Conservation (phyloP, 75 land plant species). For the Adiantum capillusveneris region DNA sequence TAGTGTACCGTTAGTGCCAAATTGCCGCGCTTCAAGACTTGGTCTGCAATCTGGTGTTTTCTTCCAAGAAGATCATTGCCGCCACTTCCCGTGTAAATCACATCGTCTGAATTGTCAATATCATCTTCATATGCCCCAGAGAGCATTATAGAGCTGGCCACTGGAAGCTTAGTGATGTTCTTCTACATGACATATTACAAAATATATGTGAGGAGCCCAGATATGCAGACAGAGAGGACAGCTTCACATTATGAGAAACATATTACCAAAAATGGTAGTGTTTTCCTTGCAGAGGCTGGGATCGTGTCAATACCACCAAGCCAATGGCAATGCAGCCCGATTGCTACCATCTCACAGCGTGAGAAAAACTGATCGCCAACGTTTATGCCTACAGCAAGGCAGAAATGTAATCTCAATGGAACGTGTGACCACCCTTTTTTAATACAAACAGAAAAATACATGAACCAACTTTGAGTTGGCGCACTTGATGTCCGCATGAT, state of each 20-base stretch:
- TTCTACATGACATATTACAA: no score
- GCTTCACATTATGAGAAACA: no score
- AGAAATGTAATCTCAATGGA: no score
- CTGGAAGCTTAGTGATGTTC: slow-evolving; percentile 17
- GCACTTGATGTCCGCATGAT: no score
- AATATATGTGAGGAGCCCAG: no score
- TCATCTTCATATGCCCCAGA: slow-evolving; percentile 37
- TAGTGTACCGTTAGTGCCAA: slow-evolving; percentile 60
- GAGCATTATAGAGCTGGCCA: slow-evolving; percentile 34
- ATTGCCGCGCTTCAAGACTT: slow-evolving; percentile 41
- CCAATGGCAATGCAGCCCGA: slow-evolving; percentile 84
- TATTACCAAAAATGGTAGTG: no score
- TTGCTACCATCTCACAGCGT: slow-evolving; percentile 74
- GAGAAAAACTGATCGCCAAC: slow-evolving; percentile 83
- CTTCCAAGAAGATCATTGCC: slow-evolving; percentile 23
- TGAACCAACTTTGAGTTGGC: no score
- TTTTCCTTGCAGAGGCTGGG: slow-evolving; percentile 10
- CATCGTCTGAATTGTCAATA: slow-evolving; percentile 21
- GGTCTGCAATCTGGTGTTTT: slow-evolving; percentile 17
- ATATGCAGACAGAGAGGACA: no score
- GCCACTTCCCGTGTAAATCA: neutral
- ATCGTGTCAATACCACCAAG: slow-evolving; percentile 81
- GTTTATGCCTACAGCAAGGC: slow-evolving; percentile 74
- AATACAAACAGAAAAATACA: no score
- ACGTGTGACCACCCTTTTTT: no score